Conservation (phyloP, 1,284 basidiomycete species). For the Trichosporon sp. region DNA sequence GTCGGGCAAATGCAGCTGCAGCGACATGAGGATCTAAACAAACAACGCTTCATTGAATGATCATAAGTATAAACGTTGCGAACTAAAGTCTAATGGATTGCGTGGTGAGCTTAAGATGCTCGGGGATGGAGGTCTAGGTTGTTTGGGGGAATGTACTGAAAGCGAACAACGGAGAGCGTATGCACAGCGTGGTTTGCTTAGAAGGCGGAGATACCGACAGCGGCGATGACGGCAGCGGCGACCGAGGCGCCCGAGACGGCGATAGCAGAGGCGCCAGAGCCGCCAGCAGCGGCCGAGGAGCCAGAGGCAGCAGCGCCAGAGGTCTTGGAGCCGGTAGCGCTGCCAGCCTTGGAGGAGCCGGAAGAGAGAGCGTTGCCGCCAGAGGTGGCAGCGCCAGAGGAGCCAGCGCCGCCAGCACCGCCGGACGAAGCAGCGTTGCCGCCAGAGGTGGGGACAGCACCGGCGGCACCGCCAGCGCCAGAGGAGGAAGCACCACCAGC, state of each 20-base stretch:
- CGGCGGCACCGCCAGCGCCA: not conserved
- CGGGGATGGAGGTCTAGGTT: conserved; percentile 9
- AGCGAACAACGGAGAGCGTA: not conserved
- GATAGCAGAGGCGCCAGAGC: conserved; percentile 1
- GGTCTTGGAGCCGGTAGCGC: not conserved
- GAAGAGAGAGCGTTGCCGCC: conserved; percentile 3
- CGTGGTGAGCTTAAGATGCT: conserved; percentile 6
- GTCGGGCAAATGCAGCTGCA: not conserved
- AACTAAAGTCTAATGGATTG: conserved; percentile 15
- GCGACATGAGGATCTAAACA: not conserved
- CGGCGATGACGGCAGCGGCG: conserved; percentile 17
- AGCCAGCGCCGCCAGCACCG: not conserved
- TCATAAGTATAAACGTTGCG: conserved; percentile 17
- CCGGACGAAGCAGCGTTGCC: not conserved
- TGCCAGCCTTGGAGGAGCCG: not conserved
- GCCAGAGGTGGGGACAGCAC: conserved; percentile 7
- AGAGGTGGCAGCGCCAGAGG: not conserved
- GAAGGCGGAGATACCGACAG: conserved; percentile 11
- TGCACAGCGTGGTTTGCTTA: not conserved
- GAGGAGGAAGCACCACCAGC: not conserved
- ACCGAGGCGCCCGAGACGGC: conserved; percentile 14
- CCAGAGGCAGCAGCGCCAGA: not conserved
- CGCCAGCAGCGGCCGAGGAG: not conserved
- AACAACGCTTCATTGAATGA: conserved; percentile 12
- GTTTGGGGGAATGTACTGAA: not conserved